Evolutionary conservation across 169 alveolate species (phyloP).

Genomic region (Blepharisma undulans): DNA sequence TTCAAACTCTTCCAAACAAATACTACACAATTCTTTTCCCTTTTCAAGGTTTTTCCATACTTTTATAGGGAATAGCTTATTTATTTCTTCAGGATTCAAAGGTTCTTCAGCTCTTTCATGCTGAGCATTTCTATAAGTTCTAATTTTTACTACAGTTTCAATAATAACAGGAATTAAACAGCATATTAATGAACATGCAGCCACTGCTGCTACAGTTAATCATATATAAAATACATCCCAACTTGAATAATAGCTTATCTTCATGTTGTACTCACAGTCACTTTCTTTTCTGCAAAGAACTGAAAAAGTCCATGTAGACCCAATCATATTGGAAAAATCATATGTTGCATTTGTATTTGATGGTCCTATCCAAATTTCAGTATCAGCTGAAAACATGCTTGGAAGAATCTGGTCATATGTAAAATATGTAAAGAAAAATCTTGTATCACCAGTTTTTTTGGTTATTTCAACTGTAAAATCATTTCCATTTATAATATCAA

Average conservation of each 20-base stretch:
- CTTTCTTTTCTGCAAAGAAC: background rate
- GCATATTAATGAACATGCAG: background rate
- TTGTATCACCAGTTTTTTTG: background rate
- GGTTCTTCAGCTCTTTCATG: background rate
- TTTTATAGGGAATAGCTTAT: background rate
- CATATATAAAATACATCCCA: background rate
- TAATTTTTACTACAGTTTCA: background rate
- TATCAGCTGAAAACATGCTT: background rate
- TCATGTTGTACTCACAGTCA: background rate
- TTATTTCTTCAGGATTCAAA: background rate
- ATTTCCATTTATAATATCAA: background rate
- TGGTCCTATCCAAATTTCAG: background rate
- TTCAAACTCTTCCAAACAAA: conserved; percentile 5
- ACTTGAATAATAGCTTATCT: background rate
- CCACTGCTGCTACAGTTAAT: background rate
- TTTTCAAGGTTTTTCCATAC: background rate
- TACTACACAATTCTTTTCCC: background rate
- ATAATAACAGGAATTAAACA: background rate
- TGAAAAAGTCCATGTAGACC: background rate
- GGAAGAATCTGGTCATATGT: background rate
- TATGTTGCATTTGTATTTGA: background rate
- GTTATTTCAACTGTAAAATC: background rate
- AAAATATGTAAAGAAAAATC: background rate
- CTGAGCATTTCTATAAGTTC: background rate
- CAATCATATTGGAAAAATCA: background rate